phyloP scores from a whole-genome alignment of 192 early-diverging fungal species.

The Spizellomyces sp. region DNA sequence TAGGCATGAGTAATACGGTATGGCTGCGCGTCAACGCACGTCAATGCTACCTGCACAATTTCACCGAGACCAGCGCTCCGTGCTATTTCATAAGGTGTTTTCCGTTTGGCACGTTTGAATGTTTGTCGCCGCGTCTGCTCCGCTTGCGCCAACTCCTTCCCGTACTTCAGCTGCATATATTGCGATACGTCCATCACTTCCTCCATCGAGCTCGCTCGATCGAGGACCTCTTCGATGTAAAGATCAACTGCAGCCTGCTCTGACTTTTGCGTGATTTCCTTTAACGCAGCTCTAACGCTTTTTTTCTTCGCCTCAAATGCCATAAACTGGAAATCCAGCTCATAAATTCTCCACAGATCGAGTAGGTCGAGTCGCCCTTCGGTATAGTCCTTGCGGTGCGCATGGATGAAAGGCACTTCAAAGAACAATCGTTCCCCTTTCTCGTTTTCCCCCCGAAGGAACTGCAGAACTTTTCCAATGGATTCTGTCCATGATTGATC shows the following conservation, averaged over 20 bases:
- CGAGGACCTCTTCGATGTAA: conserved; percentile 43
- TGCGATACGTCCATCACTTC: conserved; percentile 48
- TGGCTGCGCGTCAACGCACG: conserved; percentile 20
- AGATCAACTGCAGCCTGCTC: conserved; percentile 52
- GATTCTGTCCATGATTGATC: conserved; percentile 23
- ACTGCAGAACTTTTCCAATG: conserved; percentile 62
- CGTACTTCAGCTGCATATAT: conserved; percentile 54
- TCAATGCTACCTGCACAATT: conserved; percentile 48
- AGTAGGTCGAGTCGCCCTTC: conserved; percentile 66
- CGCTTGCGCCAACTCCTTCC: conserved; percentile 43
- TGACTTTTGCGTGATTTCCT: conserved; percentile 52
- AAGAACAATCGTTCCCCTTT: conserved; percentile 23
- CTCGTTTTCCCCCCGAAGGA: conserved; percentile 65
- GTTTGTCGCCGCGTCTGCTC: conserved; percentile 39
- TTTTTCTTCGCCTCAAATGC: conserved; percentile 64
- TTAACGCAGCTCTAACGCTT: conserved; percentile 25
- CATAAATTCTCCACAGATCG: conserved; percentile 89
- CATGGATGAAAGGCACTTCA: conserved; percentile 91
- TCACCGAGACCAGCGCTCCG: conserved; percentile 35
- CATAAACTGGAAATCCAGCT: conserved; percentile 77
- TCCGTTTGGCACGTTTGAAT: conserved; percentile 44
- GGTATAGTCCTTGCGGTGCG: conserved; percentile 86
- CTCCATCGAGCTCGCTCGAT: conserved; percentile 36
- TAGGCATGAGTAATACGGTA: neutral
- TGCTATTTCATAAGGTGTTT: conserved; percentile 52